These are phyloP conservation scores for Margaritispora aquatica DNA, from an alignment of 495 filamentous ascomycete species.

Conservation along the genomic window DNA sequence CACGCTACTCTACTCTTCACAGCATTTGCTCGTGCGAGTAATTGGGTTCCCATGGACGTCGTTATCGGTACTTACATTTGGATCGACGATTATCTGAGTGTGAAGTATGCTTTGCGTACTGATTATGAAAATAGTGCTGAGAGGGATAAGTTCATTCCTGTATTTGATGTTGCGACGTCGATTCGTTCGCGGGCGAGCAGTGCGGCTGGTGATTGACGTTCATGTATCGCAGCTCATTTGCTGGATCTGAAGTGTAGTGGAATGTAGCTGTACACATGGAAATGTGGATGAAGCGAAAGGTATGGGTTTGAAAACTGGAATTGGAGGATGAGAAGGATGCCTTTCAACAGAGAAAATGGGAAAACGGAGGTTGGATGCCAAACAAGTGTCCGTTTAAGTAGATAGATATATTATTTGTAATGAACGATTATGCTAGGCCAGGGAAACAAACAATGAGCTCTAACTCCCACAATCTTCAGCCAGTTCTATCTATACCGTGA, in stretches of 20 bases:
- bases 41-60: neutral
- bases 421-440: neutral
- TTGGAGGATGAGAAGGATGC: no score
- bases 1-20: neutral
- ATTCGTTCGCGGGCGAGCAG: no score
- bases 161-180: neutral
- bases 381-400: neutral
- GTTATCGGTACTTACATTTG: neutral
- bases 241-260: no score
- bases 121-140: neutral
- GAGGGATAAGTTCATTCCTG: neutral
- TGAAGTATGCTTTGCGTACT: neutral
- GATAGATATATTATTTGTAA: neutral
- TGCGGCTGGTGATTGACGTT: no score
- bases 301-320: no score
- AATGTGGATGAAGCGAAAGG: no score
- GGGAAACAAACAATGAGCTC: neutral
- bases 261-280: no score
- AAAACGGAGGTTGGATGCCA: neutral
- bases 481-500: neutral
- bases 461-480: neutral
- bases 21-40: neutral
- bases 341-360: neutral
- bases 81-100: neutral
- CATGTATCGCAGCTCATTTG: no score